These are phyloP conservation scores for Candida nonsorbophila DNA, from an alignment of 805 yeast genomes.

Conservation along the genomic window DNA sequence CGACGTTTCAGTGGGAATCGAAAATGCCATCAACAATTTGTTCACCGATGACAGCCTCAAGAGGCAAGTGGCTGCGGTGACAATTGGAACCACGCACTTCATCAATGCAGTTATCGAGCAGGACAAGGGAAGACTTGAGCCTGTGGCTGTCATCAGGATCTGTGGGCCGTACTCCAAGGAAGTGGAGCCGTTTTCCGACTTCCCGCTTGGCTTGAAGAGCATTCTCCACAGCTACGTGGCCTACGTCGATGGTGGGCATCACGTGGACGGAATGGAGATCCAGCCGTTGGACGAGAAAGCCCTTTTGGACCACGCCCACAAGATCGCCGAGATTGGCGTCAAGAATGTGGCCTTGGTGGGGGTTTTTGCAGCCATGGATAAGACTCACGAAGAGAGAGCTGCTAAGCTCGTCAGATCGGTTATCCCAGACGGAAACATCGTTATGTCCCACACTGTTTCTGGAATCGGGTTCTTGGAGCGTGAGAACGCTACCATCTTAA, in stretches of 20 bases:
- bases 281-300: slow-evolving; percentile 24
- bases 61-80: slow-evolving; percentile 34
- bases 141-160: slow-evolving; percentile 42
- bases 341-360: slow-evolving; percentile 36
- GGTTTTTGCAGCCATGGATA: slow-evolving; percentile 34
- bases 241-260: slow-evolving; percentile 35
- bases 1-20: slow-evolving; percentile 41
- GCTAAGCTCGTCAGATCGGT: slow-evolving; percentile 21
- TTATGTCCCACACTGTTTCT: slow-evolving; percentile 35
- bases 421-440: slow-evolving; percentile 19
- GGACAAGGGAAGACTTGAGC: slow-evolving; percentile 35
- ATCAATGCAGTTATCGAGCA: slow-evolving; percentile 47
- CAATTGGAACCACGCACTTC: slow-evolving; percentile 49
- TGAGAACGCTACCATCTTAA: slow-evolving; percentile 43
- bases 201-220: slow-evolving; percentile 31
- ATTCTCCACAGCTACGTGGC: slow-evolving; percentile 31
- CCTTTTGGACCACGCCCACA: slow-evolving; percentile 18
- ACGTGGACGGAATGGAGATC: slow-evolving; percentile 37
- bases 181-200: slow-evolving; percentile 39
- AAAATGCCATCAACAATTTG: slow-evolving; percentile 26
- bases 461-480: slow-evolving; percentile 43
- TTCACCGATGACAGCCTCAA: slow-evolving; percentile 16
- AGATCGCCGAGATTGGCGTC: slow-evolving; percentile 26
- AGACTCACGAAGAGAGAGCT: slow-evolving; percentile 32
- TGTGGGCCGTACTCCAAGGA: slow-evolving; percentile 38